These are phyloP conservation scores for Phlegmacium glaucopus DNA, from an alignment of 768 basidiomycete genomes.

Conservation along the genomic window DNA sequence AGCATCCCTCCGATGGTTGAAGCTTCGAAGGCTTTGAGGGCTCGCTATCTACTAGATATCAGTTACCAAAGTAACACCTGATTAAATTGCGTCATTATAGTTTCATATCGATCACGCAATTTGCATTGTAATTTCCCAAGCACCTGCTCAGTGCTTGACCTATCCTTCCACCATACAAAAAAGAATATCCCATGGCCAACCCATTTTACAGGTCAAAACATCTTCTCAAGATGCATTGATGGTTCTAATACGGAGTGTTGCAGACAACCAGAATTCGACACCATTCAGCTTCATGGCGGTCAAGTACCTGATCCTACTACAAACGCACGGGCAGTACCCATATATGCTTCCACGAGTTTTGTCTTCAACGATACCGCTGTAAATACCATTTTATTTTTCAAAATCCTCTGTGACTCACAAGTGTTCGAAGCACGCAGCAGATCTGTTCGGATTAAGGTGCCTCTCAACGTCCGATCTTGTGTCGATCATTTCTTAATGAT, in stretches of 20 bases:
- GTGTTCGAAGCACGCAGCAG: constrained; percentile 56
- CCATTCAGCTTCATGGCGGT: constrained; percentile 77
- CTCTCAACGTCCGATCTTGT: neutral
- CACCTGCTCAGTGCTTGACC: too few relatives aligned
- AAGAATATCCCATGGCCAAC: too few relatives aligned
- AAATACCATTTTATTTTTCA: constrained; percentile 12
- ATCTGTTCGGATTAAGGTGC: constrained; percentile 63
- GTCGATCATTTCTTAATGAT: neutral
- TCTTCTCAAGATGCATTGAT: neutral
- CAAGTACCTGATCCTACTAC: constrained; percentile 61
- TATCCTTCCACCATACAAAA: too few relatives aligned
- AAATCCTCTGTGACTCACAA: neutral
- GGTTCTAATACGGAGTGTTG: neutral
- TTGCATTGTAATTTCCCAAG: too few relatives aligned
- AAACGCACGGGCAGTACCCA: constrained; percentile 74
- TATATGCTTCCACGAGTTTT: constrained; percentile 72
- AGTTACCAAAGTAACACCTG: too few relatives aligned
- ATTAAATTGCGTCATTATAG: too few relatives aligned
- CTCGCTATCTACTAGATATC: too few relatives aligned
- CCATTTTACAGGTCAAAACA: constrained; percentile 35
- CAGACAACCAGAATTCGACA: constrained; percentile 72
- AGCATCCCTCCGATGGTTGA: too few relatives aligned
- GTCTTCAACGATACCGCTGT: constrained; percentile 71
- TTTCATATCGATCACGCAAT: too few relatives aligned
- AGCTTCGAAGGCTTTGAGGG: too few relatives aligned